Conservation (phyloP, 1,284 basidiomycete genomes). For the Cryptococcus hybrid region DNA sequence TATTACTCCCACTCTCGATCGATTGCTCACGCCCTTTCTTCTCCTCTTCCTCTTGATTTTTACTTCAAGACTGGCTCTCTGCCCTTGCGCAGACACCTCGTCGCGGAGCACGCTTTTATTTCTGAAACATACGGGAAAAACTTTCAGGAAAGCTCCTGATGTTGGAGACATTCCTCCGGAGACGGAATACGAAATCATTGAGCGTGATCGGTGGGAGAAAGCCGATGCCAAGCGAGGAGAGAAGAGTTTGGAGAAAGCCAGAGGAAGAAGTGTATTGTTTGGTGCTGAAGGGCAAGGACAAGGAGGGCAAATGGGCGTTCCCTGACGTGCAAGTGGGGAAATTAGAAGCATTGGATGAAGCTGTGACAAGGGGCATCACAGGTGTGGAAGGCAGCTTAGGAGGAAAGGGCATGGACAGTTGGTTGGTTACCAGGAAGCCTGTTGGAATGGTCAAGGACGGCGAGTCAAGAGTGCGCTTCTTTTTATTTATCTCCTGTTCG, state of each 20-base stretch:
- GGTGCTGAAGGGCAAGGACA: constrained; percentile 58
- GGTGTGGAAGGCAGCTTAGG: constrained; percentile 36
- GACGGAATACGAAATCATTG: constrained; percentile 45
- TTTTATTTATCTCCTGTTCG: not conserved
- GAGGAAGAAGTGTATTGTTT: constrained; percentile 85
- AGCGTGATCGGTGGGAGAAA: constrained; percentile 35
- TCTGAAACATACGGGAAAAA: constrained; percentile 65
- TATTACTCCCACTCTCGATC: constrained; percentile 84
- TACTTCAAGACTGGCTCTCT: constrained; percentile 94
- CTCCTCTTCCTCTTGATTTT: constrained; percentile 85
- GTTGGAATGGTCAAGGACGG: constrained; percentile 40
- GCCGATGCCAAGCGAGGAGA: constrained; percentile 52
- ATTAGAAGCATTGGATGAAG: constrained; percentile 43
- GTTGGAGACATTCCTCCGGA: constrained; percentile 56
- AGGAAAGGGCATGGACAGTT: constrained; percentile 45
- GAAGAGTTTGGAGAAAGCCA: constrained; percentile 75
- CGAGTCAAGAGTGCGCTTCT: constrained; percentile 32
- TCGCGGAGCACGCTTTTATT: constrained; percentile 70
- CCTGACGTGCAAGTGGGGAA: constrained; percentile 51
- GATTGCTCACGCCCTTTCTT: constrained; percentile 79
- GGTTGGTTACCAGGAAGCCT: constrained; percentile 49
- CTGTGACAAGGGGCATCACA: constrained; percentile 28
- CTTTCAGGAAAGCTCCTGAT: constrained; percentile 57
- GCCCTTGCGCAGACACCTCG: constrained; percentile 74
- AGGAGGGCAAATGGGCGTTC: constrained; percentile 68